phyloP scores from a whole-genome alignment of 257 asterid species.

The Solanum okadae region DNA sequence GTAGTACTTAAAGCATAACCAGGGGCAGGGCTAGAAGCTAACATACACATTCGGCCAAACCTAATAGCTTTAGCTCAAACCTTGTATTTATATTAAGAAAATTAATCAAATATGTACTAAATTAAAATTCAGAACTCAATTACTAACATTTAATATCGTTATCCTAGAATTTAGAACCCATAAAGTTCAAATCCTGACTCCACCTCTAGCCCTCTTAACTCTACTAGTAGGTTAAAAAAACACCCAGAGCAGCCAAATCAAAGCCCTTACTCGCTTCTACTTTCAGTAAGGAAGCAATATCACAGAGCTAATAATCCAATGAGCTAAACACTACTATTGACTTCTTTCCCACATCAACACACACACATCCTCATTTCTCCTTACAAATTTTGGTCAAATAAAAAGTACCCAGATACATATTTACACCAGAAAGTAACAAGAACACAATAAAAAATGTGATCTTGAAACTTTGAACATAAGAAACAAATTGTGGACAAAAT shows the following conservation, averaged over 20 bases:
- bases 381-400: background rate
- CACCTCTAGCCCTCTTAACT: background rate
- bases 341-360: background rate
- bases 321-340: background rate
- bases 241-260: background rate
- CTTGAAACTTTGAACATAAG: constrained; percentile 5
- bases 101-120: background rate
- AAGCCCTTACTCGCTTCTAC: background rate
- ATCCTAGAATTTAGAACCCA: background rate
- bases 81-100: background rate
- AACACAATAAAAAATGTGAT: constrained; percentile 7
- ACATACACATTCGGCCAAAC: background rate
- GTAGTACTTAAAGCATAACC: background rate
- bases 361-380: background rate
- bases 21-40: background rate
- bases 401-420: background rate
- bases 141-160: background rate
- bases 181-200: background rate
- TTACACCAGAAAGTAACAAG: background rate
- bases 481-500: background rate
- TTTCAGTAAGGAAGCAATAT: background rate
- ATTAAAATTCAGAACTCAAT: background rate
- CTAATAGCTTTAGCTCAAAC: background rate
- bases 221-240: background rate
- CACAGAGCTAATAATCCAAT: background rate